Evolutionary conservation across 257 asterid genomes (phyloP).

Genomic region (Rauvolfia tetraphylla): DNA sequence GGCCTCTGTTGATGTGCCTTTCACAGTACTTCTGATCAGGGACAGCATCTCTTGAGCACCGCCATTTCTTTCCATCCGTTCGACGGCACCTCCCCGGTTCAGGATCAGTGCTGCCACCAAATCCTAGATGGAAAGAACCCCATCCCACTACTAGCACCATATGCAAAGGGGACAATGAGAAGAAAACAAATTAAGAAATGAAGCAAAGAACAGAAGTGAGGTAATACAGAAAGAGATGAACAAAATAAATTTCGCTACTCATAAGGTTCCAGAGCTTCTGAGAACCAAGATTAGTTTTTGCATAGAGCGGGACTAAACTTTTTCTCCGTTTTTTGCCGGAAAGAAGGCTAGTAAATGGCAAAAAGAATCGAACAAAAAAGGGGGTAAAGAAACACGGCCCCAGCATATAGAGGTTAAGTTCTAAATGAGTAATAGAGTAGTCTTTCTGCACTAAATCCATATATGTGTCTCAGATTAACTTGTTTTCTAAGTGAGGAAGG

Average conservation of each 20-base stretch:
- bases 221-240: background rate
- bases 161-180: background rate
- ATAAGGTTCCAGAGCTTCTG: background rate
- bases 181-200: constrained; percentile 8
- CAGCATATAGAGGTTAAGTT: background rate
- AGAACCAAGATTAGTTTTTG: background rate
- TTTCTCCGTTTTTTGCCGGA: background rate
- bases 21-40: constrained; percentile 97
- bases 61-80: constrained; percentile 99
- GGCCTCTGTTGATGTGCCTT: constrained; percentile 97
- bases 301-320: background rate
- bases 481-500: background rate
- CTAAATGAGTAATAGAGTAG: background rate
- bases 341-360: background rate
- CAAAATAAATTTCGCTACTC: background rate
- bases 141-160: constrained; percentile 56
- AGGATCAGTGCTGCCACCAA: constrained; percentile 73
- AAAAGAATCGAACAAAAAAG: background rate
- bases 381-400: background rate
- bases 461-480: background rate
- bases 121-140: constrained; percentile 86
- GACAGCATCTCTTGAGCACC: constrained; percentile 97
- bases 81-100: constrained; percentile 99
- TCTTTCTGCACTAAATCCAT: background rate
- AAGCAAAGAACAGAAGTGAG: background rate